Base-by-base conservation (phyloP, 306 rosid genomes). In the Cercis canadensis region DNA sequence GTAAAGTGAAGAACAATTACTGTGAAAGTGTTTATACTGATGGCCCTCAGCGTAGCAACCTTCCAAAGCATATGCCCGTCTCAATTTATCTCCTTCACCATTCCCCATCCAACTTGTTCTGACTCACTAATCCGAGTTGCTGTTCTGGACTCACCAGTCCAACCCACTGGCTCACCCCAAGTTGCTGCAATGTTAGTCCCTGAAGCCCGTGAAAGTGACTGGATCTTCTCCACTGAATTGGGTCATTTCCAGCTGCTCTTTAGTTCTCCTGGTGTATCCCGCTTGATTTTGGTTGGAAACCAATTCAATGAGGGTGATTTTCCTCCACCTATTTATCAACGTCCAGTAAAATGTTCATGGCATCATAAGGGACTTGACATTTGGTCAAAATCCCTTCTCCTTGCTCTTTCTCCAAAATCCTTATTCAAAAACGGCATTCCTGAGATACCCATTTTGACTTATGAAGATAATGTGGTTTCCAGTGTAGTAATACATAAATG, bases 231-330 rank as follows among this genome's bases (percentile, higher is more conserved):
- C 59, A 85, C 97, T 4, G 78, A 84, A 57, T 63, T 69, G 19
- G 96, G 97, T 62, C 97, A 88, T 17, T 77, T 84, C 43, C 97
- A 87, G 85, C 94, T 90, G 21, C 96, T 90, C 56, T 79, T 75
- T 66, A 40, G 61, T 60, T 68, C 88, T 13, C 82, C 86, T 14
- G 78, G 64, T 33, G 52, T 89, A 4, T 87, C 89, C 19, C 92
- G 97, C 58, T 83, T 89, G 19, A 86, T 90, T 66, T 81, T 94
- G 36, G 41, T 82, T 18, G 96, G 94, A 24, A 77, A 81, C 70
- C 74, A 69, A 43, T 54, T 80, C 55, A 6, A 24, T 33, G 36
- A 75, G 15, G 54, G 14, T 15, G 70, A 67, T 40, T 31, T 17
- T 49, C 55, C 73, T 0, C 57, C 58, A 0, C 3, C 16, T 4